Evolutionary conservation across 495 filamentous ascomycete species (phyloP).

Genomic region (Penicillium psychrofluorescens): DNA sequence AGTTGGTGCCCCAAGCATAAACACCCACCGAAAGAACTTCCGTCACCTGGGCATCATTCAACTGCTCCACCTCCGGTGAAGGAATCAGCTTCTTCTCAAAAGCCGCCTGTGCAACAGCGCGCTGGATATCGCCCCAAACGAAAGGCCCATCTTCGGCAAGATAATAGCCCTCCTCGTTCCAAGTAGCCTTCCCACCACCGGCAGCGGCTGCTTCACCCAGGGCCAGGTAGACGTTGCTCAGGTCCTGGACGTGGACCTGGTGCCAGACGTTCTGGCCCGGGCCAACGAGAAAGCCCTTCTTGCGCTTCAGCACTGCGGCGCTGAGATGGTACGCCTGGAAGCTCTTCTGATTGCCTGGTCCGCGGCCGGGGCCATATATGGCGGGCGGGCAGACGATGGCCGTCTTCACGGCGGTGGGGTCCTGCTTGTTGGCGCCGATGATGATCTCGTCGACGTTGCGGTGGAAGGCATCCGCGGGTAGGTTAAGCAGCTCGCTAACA

Average conservation of each 20-base stretch:
- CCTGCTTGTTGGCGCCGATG: slow-evolving; percentile 29
- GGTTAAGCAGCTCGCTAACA: slow-evolving; percentile 46
- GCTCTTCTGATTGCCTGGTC: slow-evolving; percentile 60
- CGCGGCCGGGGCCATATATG: slow-evolving; percentile 72
- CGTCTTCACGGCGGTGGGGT: slow-evolving; percentile 48
- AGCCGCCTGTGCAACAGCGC: slow-evolving; percentile 51
- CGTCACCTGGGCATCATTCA: slow-evolving; percentile 25
- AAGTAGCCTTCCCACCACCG: slow-evolving; percentile 57
- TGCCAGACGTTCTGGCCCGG: slow-evolving; percentile 65
- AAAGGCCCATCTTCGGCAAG: slow-evolving; percentile 65
- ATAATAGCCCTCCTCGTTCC: slow-evolving; percentile 69
- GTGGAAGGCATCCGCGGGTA: slow-evolving; percentile 50
- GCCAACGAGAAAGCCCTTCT: slow-evolving; percentile 56
- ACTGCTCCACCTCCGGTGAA: slow-evolving; percentile 40
- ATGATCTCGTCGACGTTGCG: slow-evolving; percentile 57
- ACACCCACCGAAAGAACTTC: slow-evolving; percentile 23
- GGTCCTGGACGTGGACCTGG: slow-evolving; percentile 66
- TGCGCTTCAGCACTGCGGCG: slow-evolving; percentile 48
- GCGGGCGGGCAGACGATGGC: slow-evolving; percentile 72
- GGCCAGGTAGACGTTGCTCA: slow-evolving; percentile 56
- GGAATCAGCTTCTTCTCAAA: slow-evolving; percentile 57
- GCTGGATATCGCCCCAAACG: slow-evolving; percentile 62
- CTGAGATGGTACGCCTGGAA: slow-evolving; percentile 56
- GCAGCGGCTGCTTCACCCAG: slow-evolving; percentile 59
- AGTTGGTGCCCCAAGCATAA: slow-evolving; percentile 57